Evolutionary conservation across 2,329 filamentous ascomycete species (phyloP).

Genomic region (Eutypella sp.): DNA sequence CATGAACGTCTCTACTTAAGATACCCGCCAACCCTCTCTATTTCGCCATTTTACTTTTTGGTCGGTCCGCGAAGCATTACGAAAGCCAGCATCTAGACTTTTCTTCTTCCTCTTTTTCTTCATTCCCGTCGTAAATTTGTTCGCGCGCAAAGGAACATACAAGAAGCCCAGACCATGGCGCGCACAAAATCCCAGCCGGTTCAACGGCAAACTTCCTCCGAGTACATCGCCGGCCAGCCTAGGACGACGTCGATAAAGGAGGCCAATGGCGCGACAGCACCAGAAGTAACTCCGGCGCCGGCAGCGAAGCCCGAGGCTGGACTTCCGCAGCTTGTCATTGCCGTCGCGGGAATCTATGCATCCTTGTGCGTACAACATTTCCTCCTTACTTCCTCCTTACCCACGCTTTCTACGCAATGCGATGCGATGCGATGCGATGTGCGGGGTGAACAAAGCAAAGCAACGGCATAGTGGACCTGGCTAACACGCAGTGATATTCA

Average conservation of each 20-base stretch:
- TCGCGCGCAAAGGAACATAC: not conserved
- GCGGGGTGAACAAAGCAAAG: too few relatives aligned
- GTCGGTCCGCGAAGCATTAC: too few relatives aligned
- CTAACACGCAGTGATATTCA: conserved; percentile 1
- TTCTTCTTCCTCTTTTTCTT: not conserved
- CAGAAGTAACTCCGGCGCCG: conserved; percentile 10
- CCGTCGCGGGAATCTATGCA: conserved; percentile 92
- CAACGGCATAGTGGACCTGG: not conserved
- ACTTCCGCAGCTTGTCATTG: conserved; percentile 71
- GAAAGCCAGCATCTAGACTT: not conserved
- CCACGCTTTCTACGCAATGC: too few relatives aligned
- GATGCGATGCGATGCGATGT: too few relatives aligned
- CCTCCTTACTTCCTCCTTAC: too few relatives aligned
- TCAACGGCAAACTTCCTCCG: conserved; percentile 61
- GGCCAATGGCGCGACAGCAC: conserved; percentile 15
- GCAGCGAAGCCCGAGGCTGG: conserved; percentile 50
- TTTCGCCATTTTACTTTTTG: too few relatives aligned
- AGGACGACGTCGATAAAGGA: conserved; percentile 22
- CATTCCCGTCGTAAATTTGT: not conserved
- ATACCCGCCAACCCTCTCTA: too few relatives aligned
- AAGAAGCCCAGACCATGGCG: conserved; percentile 58
- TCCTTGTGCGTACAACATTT: conserved; percentile 85
- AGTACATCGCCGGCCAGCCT: conserved; percentile 45
- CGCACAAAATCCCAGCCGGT: conserved; percentile 62
- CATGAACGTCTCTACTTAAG: too few relatives aligned